Evolutionary conservation across 768 basidiomycete genomes (phyloP).

Genomic region (Bullera alba): DNA sequence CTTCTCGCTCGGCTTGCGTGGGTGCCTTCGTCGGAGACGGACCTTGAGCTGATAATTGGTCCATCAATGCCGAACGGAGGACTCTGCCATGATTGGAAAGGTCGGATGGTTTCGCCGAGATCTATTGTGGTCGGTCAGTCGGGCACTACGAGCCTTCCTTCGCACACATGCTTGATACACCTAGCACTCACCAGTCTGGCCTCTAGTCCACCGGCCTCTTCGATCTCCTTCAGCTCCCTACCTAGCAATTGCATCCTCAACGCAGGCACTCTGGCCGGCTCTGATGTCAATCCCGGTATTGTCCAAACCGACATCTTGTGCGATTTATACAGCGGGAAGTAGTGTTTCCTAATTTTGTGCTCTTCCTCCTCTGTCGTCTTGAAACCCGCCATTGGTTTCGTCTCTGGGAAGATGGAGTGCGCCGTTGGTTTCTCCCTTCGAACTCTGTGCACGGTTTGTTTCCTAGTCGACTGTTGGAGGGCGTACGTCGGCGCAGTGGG

Average conservation of each 20-base stretch:
- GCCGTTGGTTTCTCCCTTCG: too few relatives aligned
- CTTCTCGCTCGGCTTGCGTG: too few relatives aligned
- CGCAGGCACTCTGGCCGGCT: neutral
- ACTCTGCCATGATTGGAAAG: constrained; percentile 3
- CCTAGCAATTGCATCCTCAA: neutral
- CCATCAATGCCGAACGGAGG: constrained; percentile 9
- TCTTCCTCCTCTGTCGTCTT: neutral
- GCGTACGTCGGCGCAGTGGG: too few relatives aligned
- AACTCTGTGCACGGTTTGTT: too few relatives aligned
- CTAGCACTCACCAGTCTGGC: neutral
- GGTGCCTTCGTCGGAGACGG: neutral
- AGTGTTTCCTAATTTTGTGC: neutral
- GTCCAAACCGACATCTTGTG: neutral
- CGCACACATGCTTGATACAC: too few relatives aligned
- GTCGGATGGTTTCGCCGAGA: neutral
- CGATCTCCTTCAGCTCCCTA: neutral
- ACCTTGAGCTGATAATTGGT: constrained; percentile 2
- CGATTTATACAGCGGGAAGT: neutral
- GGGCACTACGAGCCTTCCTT: too few relatives aligned
- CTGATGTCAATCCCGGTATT: neutral
- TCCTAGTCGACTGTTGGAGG: too few relatives aligned
- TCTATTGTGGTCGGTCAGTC: neutral
- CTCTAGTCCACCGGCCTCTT: neutral
- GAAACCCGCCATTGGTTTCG: neutral
- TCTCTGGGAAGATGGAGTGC: neutral